Conservation (phyloP, 352 stramenopile genomes). For the Phytophthora multivora region DNA sequence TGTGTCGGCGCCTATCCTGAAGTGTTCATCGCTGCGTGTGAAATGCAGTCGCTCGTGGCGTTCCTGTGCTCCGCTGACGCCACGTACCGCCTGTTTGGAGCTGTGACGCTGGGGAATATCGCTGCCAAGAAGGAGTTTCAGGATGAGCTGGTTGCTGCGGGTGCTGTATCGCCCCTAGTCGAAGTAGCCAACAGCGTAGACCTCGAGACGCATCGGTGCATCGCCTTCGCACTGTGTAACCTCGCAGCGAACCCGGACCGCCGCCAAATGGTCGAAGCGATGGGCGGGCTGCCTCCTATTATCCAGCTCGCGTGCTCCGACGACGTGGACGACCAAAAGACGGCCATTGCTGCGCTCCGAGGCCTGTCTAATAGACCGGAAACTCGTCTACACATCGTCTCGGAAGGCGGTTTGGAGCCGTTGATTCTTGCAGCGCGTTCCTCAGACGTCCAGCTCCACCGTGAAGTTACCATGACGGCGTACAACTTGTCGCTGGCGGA, state of each 20-base stretch:
- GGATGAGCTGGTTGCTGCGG: slow-evolving; percentile 80
- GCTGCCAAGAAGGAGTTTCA: slow-evolving; percentile 80
- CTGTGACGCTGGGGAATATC: slow-evolving; percentile 96
- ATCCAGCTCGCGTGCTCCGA: slow-evolving; percentile 95
- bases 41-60: slow-evolving; percentile 91
- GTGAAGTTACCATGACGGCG: slow-evolving; percentile 89
- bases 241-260: slow-evolving; percentile 89
- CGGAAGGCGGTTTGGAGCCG: slow-evolving; percentile 89
- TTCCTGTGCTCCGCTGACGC: slow-evolving; percentile 96
- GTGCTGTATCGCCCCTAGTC: slow-evolving; percentile 92
- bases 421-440: slow-evolving; percentile 85
- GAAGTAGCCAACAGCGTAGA: slow-evolving; percentile 92
- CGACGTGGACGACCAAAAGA: slow-evolving; percentile 86
- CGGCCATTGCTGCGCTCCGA: slow-evolving; percentile 91
- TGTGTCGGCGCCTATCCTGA: slow-evolving; percentile 92
- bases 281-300: slow-evolving; percentile 93
- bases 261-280: slow-evolving; percentile 91
- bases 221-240: slow-evolving; percentile 97
- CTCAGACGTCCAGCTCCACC: slow-evolving; percentile 72
- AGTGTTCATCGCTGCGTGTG: slow-evolving; percentile 88
- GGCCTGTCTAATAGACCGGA: slow-evolving; percentile 87
- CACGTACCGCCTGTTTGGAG: slow-evolving; percentile 95
- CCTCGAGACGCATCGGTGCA: slow-evolving; percentile 95
- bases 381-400: slow-evolving; percentile 87
- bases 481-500: slow-evolving; percentile 95